Conservation (phyloP, 1,139 yeast species). For the Meyerozyma elateridarum region DNA sequence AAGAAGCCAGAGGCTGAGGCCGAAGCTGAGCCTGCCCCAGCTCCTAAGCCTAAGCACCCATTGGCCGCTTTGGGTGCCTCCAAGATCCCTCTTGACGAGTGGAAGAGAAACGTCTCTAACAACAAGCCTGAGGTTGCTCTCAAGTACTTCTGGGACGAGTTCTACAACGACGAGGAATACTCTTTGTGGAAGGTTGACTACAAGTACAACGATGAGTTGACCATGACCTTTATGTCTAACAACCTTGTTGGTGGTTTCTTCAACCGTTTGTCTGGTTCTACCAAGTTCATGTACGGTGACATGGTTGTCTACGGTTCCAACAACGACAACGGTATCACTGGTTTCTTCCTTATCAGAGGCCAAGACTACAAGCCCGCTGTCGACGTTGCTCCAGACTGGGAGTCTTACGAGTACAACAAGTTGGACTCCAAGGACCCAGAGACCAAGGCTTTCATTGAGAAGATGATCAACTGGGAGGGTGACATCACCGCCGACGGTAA, state of each 20-base stretch:
- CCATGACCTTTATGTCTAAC: slow-evolving; percentile 96
- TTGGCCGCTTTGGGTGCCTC: slow-evolving; percentile 77
- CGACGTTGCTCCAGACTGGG: slow-evolving; percentile 99
- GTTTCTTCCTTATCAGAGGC: slow-evolving; percentile 94
- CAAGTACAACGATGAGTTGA: slow-evolving; percentile 97
- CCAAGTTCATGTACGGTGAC: slow-evolving; percentile 92
- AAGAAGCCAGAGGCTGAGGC: slow-evolving; percentile 34
- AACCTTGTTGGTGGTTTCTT: slow-evolving; percentile 98
- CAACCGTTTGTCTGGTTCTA: slow-evolving; percentile 87
- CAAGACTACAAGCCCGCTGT: slow-evolving; percentile 88
- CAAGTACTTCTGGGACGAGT: slow-evolving; percentile 96
- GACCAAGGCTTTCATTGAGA: slow-evolving; percentile 64
- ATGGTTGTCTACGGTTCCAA: slow-evolving; percentile 96
- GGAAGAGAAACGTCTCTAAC: slow-evolving; percentile 97
- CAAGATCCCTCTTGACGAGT: slow-evolving; percentile 75
- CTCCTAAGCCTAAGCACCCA: slow-evolving; percentile 86
- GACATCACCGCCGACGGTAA: slow-evolving; percentile 41
- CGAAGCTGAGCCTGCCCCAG: slow-evolving; percentile 30
- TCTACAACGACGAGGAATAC: slow-evolving; percentile 90
- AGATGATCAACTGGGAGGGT: slow-evolving; percentile 85
- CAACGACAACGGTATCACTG: slow-evolving; percentile 96
- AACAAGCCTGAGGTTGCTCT: slow-evolving; percentile 81
- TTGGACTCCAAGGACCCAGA: slow-evolving; percentile 64
- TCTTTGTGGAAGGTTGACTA: slow-evolving; percentile 93
- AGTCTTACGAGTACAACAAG: slow-evolving; percentile 67